Conservation (phyloP, 352 stramenopile genomes). For the Globisporangium camurandrum region DNA sequence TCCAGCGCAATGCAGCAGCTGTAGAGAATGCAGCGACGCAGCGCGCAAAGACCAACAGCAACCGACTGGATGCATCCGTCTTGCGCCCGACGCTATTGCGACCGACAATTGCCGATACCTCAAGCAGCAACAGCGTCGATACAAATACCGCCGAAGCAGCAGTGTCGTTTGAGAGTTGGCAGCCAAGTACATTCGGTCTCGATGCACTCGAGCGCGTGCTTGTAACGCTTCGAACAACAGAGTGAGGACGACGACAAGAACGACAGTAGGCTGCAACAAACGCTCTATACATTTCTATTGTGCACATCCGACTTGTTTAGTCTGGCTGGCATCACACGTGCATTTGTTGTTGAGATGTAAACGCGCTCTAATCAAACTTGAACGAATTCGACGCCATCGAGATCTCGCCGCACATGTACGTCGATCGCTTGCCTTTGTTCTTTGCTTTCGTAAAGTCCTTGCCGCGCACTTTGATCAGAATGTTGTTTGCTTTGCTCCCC, state of each 20-base stretch:
- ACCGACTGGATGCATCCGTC: constrained; percentile 12
- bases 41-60: background rate
- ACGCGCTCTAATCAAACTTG: constrained; percentile 88
- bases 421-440: constrained; percentile 99
- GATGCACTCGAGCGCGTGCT: constrained; percentile 31
- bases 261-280: too few relatives aligned
- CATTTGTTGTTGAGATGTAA: too few relatives aligned
- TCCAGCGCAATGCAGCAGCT: constrained; percentile 19
- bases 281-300: constrained; percentile 21
- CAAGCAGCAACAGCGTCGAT: too few relatives aligned
- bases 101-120: constrained; percentile 6
- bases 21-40: background rate
- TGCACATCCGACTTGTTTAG: background rate
- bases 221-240: constrained; percentile 5
- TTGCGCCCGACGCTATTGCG: constrained; percentile 27
- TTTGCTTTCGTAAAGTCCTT: constrained; percentile 99
- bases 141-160: too few relatives aligned
- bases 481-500: constrained; percentile 95
- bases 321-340: too few relatives aligned
- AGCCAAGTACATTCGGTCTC: constrained; percentile 31
- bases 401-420: constrained; percentile 93
- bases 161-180: constrained; percentile 30
- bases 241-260: constrained; percentile 6
- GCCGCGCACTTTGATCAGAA: constrained; percentile 95
- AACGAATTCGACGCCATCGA: constrained; percentile 91